These are phyloP conservation scores for Mariannaea elegans DNA, from an alignment of 2,329 filamentous ascomycete genomes.

Conservation along the genomic window DNA sequence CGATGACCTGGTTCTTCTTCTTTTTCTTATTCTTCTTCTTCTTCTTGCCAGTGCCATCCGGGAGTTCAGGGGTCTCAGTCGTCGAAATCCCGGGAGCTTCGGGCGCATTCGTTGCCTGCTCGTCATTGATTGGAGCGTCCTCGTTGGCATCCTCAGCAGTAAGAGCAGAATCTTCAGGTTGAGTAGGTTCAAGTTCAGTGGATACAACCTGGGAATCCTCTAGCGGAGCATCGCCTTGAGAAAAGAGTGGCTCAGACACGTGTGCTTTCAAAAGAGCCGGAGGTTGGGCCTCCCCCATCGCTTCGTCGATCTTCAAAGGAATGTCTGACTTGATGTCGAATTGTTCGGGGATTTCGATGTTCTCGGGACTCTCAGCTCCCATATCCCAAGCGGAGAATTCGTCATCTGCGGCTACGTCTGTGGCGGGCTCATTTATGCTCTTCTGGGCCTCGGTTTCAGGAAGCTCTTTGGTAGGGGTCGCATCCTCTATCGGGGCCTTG, in stretches of 20 bases:
- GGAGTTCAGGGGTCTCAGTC: constrained; percentile 17
- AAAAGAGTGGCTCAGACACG: constrained; percentile 45
- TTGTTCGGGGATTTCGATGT: background rate
- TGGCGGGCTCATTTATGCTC: background rate
- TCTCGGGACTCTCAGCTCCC: constrained; percentile 2
- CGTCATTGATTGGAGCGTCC: background rate
- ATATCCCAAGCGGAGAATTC: constrained; percentile 19
- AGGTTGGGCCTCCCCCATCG: constrained; percentile 2
- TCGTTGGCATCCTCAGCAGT: constrained; percentile 1
- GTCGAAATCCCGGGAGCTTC: background rate
- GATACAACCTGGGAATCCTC: constrained; percentile 37
- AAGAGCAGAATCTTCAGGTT: constrained; percentile 30
- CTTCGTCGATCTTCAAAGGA: constrained; percentile 1
- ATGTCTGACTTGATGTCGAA: background rate
- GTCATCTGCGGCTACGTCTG: background rate
- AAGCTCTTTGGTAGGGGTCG: background rate
- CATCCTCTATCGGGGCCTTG: background rate
- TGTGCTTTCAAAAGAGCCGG: constrained; percentile 30
- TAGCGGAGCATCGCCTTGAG: constrained; percentile 40
- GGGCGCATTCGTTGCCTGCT: background rate
- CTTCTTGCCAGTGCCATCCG: constrained; percentile 34
- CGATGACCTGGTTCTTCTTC: constrained; percentile 31
- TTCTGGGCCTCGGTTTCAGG: background rate
- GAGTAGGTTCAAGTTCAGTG: constrained; percentile 34
- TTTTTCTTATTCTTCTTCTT: constrained; percentile 49